Evolutionary conservation across 352 stramenopile genomes (phyloP).

Genomic region (Phytophthora cajani): DNA sequence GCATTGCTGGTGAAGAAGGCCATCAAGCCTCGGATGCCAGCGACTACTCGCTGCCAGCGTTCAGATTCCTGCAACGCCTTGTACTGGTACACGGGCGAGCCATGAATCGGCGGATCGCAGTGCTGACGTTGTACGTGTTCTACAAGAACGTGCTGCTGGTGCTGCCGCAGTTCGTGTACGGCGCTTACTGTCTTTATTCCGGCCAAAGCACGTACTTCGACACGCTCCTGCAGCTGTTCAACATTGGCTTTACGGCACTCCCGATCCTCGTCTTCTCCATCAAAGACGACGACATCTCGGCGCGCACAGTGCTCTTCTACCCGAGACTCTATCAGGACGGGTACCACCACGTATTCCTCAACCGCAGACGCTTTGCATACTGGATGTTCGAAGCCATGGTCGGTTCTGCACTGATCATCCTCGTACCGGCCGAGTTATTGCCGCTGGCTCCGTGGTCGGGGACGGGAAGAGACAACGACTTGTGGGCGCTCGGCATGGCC

Average conservation of each 20-base stretch:
- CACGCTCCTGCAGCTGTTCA: slow-evolving; percentile 78
- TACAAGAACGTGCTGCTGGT: slow-evolving; percentile 90
- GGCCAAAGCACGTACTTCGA: slow-evolving; percentile 85
- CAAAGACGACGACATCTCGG: slow-evolving; percentile 63
- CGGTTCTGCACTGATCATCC: slow-evolving; percentile 54
- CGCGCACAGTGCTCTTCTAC: slow-evolving; percentile 47
- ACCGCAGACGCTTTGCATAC: slow-evolving; percentile 48
- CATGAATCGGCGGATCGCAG: slow-evolving; percentile 72
- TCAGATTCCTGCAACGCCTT: slow-evolving; percentile 85
- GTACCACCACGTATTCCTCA: slow-evolving; percentile 57
- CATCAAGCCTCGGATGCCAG: slow-evolving; percentile 89
- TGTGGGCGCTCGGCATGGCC: slow-evolving; percentile 68
- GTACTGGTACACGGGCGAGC: slow-evolving; percentile 87
- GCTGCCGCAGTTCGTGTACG: slow-evolving; percentile 82
- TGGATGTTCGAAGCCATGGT: slow-evolving; percentile 71
- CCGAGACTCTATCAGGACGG: slow-evolving; percentile 67
- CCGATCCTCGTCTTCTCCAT: slow-evolving; percentile 73
- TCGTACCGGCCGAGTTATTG: slow-evolving; percentile 52
- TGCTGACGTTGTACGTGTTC: slow-evolving; percentile 87
- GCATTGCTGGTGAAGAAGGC: slow-evolving; percentile 69
- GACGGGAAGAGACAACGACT: slow-evolving; percentile 64
- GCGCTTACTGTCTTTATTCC: slow-evolving; percentile 74
- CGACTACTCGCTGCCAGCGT: slow-evolving; percentile 91
- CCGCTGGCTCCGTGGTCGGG: slow-evolving; percentile 52
- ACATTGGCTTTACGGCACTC: slow-evolving; percentile 82